phyloP scores from a whole-genome alignment of 495 filamentous ascomycete species.

The Aspergillus sparsus region DNA sequence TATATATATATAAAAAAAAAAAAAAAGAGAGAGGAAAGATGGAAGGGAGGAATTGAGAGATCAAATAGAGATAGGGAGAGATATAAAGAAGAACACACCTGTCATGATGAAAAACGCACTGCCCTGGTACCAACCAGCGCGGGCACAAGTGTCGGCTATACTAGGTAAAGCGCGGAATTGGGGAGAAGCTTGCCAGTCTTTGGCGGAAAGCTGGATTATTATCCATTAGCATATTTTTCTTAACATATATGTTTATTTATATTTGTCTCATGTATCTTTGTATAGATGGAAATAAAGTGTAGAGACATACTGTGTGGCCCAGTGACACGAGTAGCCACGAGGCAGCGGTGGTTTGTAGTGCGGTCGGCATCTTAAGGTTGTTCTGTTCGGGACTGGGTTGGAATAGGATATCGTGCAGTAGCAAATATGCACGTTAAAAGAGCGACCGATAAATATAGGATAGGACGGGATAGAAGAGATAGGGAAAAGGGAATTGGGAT shows the following conservation, averaged over 20 bases:
- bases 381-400: neutral
- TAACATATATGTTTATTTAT: neutral
- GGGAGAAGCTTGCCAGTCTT: constrained; percentile 22
- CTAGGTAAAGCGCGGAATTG: constrained; percentile 31
- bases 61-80: neutral
- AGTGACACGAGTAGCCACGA: constrained; percentile 27
- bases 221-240: constrained; percentile 5
- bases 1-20: neutral
- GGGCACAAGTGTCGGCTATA: constrained; percentile 32
- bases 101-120: constrained; percentile 33
- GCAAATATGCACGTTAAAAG: neutral
- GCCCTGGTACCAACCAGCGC: constrained; percentile 37
- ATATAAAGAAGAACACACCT: constrained; percentile 20
- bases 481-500: neutral
- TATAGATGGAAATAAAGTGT: neutral
- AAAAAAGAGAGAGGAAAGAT: neutral
- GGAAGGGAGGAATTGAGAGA: too few species aligned
- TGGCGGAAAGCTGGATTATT: constrained; percentile 20
- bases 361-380: constrained; percentile 15
- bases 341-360: constrained; percentile 22
- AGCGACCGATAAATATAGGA: neutral
- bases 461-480: neutral
- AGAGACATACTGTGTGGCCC: constrained; percentile 25
- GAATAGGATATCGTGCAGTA: neutral
- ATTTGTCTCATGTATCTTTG: too few species aligned